Base-by-base conservation (phyloP, 192 early-diverging fungal genomes). In the Lobosporangium transversale region DNA sequence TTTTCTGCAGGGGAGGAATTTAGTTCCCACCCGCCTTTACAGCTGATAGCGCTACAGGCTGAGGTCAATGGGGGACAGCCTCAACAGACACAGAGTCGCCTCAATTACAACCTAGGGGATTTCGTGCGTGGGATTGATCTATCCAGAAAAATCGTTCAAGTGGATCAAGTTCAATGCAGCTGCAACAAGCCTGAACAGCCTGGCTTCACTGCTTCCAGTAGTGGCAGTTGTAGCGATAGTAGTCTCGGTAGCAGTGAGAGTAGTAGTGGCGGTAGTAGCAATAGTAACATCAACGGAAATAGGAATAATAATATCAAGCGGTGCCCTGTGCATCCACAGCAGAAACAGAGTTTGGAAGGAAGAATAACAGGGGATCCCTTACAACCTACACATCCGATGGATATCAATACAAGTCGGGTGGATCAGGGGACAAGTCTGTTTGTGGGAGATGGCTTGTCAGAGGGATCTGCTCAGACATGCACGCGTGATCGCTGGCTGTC, bases 81-180 rank as follows among this genome's bases (percentile, higher is more conserved):
- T 1, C 57, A 69, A 17, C 48, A 29, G 58, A 27, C 6, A 26
- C 4, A 31, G 14, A 59, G 58, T 20, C 58, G 58, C 9, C 57
- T 69, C 1, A 30, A 44, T 14, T 69, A 66, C 26, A 44, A 51
- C 15, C 80, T 80, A 40, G 81, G 83, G n/a, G 53, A 68, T 31
- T 68, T 74, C 71, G 68, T 85, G 12, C 71, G 67, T 4, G 67
- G 74, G 20, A 64, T 85, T 35, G 81, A 85, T 36, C 45, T 85
- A 15, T 82, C 83, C n/a, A 51, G 56, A 10, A 68, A 53, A 37
- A 51, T 30, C 1, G 58, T 20, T 30, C 23, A 9, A 11, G 18
- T 59, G 4, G 44, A 59, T 24, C 54, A 20, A 40, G 0, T 15
- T 9, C 29, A 10, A 27, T 30, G 42, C 14, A 30, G 26, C 29